Conservation (phyloP, 2,329 filamentous ascomycete genomes). For the Fusarium transvaalense region DNA sequence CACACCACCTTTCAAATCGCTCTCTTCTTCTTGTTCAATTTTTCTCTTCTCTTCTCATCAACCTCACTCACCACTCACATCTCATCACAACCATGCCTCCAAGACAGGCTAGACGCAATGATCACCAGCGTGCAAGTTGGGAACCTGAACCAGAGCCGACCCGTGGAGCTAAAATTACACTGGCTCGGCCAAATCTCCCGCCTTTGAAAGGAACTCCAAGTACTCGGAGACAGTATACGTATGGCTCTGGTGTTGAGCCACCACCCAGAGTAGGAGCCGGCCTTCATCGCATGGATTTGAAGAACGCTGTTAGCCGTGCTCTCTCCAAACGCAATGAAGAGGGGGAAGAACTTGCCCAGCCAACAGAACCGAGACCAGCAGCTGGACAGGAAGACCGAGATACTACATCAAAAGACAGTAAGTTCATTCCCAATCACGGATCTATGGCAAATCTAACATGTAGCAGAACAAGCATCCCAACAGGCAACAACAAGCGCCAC, state of each 20-base stretch:
- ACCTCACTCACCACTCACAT: neutral
- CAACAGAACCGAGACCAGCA: constrained; percentile 11
- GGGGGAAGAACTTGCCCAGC: constrained; percentile 37
- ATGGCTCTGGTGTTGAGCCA: constrained; percentile 55
- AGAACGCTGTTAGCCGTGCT: constrained; percentile 49
- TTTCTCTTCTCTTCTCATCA: constrained; percentile 12
- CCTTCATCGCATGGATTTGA: constrained; percentile 46
- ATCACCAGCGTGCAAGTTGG: constrained; percentile 33
- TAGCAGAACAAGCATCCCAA: constrained; percentile 18
- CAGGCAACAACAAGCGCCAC: neutral
- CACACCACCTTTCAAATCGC: constrained; percentile 7
- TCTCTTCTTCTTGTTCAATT: constrained; percentile 13
- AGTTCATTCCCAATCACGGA: neutral
- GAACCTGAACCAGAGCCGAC: constrained; percentile 36
- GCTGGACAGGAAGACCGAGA: constrained; percentile 34
- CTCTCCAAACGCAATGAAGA: constrained; percentile 41
- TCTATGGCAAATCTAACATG: constrained; percentile 9
- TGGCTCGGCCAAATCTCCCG: constrained; percentile 44
- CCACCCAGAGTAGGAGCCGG: constrained; percentile 43
- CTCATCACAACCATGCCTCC: constrained; percentile 43
- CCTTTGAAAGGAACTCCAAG: constrained; percentile 52
- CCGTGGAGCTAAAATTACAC: constrained; percentile 12
- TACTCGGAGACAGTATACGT: constrained; percentile 55
- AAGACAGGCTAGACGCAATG: constrained; percentile 36
- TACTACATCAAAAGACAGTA: constrained; percentile 38